phyloP scores from a whole-genome alignment of 2,329 filamentous ascomycete genomes.

The Fusarium buxicola region DNA sequence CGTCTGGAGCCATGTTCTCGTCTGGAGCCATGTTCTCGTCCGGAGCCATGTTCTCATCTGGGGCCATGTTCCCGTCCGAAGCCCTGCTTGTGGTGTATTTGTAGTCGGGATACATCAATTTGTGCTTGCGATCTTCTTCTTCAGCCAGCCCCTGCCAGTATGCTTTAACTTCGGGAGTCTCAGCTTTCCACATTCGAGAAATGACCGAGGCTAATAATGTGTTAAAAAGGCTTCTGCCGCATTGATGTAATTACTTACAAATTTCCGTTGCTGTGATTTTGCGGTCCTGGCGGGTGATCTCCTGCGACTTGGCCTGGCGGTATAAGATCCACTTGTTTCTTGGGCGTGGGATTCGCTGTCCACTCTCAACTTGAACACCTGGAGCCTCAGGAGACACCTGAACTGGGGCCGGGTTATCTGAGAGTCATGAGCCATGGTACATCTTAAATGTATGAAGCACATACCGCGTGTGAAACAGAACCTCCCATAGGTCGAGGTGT shows the following conservation, averaged over 20 bases:
- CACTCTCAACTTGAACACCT: not conserved
- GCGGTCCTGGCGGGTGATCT: constrained; percentile 40
- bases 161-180: constrained; percentile 37
- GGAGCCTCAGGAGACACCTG: not conserved
- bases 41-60: too few species aligned
- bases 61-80: too few species aligned
- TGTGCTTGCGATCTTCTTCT: constrained; percentile 46
- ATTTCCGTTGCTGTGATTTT: constrained; percentile 46
- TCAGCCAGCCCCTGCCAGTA: constrained; percentile 40
- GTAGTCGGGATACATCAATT: constrained; percentile 45
- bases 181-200: constrained; percentile 46
- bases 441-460: too few species aligned
- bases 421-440: too few species aligned
- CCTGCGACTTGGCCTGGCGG: constrained; percentile 44
- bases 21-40: too few species aligned
- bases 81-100: constrained; percentile 40
- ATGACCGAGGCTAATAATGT: constrained; percentile 43
- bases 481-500: constrained; percentile 27
- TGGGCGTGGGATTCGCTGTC: constrained; percentile 44
- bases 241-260: constrained; percentile 42
- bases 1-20: too few species aligned
- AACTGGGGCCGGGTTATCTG: not conserved
- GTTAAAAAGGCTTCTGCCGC: not conserved
- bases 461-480: constrained; percentile 41
- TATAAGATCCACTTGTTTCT: constrained; percentile 52